Base-by-base conservation (phyloP, 1,284 basidiomycete genomes). In the Heterobasidion irregulare region DNA sequence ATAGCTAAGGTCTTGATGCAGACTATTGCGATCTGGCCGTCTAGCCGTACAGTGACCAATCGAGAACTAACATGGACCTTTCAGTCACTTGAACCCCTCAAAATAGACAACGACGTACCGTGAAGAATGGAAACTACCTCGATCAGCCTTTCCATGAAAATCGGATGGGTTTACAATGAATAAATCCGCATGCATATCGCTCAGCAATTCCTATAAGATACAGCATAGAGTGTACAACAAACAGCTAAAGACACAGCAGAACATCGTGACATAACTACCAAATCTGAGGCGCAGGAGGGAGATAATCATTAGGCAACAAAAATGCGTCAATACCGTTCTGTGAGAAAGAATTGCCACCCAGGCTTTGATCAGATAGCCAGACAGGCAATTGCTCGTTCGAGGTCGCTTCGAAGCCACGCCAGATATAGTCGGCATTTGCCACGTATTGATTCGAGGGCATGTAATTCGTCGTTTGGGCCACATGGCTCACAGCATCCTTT, bases 271-370 rank as follows among this genome's bases (percentile, higher is more conserved):
- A 34, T n/a, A 38, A 56, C 65, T 62, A 89, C 86, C 86, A 89
- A 56, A 89, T 89, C 66, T 87, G 86, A 47, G 82, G 77, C 32
- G 79, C 75, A 56, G 81, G 74, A 2, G 83, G 83, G 47, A 89
- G 74, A 62, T 86, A 90, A 64, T 89, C 84, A 43, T 73, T 70
- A 15, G 89, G 89, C 47, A 92, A 74, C 53, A 92, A 73, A 70
- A 90, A 91, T 13, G 89, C 87, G 64, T 92, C 86, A 73, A 92
- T 88, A 56, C 89, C 89, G 62, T 86, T 79, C 66, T 89, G 87
- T 26, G 82, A 78, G 67, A 91, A 85, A 6, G 82, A 79, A 59
- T 73, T 78, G 53, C 87, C 88, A 46, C 88, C 88, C 2, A 91
- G 70, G 58, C 79, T 88, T 66, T 88, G 84, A 65, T 91, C 89